These are phyloP conservation scores for Lycium ferocissimum DNA, from an alignment of 257 asterid genomes.

Conservation along the genomic window DNA sequence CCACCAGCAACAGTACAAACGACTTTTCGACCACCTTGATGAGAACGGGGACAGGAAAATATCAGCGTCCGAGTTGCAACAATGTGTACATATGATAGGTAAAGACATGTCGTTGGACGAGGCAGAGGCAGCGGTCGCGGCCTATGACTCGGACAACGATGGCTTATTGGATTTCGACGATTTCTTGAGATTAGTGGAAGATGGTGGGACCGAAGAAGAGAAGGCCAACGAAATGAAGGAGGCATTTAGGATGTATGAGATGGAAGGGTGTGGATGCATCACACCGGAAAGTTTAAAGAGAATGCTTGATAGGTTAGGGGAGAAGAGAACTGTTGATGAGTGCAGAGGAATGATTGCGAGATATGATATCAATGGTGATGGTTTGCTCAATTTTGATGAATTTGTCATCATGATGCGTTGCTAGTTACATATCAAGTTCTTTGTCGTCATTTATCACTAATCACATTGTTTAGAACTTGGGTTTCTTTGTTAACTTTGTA, in stretches of 20 bases:
- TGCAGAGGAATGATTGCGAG: constrained; percentile 59
- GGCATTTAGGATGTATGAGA: constrained; percentile 67
- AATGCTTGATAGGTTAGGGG: constrained; percentile 66
- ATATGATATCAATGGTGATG: constrained; percentile 74
- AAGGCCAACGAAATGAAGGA: constrained; percentile 49
- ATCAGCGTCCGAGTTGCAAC: constrained; percentile 43
- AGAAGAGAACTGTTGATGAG: constrained; percentile 49
- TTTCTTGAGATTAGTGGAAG: constrained; percentile 57
- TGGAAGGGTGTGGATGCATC: constrained; percentile 60
- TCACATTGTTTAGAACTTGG: too few relatives aligned
- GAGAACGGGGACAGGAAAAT: constrained; percentile 44
- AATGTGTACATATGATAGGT: constrained; percentile 28
- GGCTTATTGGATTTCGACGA: constrained; percentile 59
- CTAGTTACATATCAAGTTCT: neutral
- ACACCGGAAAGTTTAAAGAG: constrained; percentile 63
- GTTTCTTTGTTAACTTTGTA: too few relatives aligned
- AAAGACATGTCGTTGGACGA: constrained; percentile 51
- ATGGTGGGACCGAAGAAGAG: constrained; percentile 59
- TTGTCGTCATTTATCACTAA: neutral
- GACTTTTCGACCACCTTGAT: constrained; percentile 42
- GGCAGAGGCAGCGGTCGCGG: constrained; percentile 45
- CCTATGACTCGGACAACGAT: constrained; percentile 54
- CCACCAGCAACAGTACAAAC: constrained; percentile 29
- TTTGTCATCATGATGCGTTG: constrained; percentile 67
- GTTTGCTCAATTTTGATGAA: constrained; percentile 66